phyloP scores from a whole-genome alignment of 495 filamentous ascomycete species.

The Hypoxylon intermedium region DNA sequence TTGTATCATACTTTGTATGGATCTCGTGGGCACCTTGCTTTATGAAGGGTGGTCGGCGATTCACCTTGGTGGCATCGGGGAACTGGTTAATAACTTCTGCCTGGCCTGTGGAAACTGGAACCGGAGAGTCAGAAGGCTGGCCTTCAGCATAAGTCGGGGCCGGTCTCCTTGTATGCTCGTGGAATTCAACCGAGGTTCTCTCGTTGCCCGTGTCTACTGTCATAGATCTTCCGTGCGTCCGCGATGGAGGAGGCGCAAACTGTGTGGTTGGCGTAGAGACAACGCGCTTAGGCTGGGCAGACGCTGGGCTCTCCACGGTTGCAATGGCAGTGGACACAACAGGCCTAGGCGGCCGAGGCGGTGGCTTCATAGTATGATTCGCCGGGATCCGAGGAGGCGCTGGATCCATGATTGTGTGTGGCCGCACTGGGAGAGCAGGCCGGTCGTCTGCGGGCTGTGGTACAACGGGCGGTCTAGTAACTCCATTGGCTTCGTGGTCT shows the following conservation, averaged over 20 bases:
- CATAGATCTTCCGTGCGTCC: conserved; percentile 58
- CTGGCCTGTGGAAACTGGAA: conserved; percentile 29
- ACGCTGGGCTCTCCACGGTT: conserved; percentile 32
- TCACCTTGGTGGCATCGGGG: conserved; percentile 84
- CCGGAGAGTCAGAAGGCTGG: conserved; percentile 38
- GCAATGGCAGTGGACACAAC: conserved; percentile 43
- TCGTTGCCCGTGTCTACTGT: conserved; percentile 53
- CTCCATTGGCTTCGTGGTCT: conserved; percentile 49
- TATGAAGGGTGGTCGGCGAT: conserved; percentile 79
- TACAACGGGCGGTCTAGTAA: conserved; percentile 35
- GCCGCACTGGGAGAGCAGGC: conserved; percentile 67
- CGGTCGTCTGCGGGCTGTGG: conserved; percentile 54
- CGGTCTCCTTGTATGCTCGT: conserved; percentile 37
- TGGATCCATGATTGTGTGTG: conserved; percentile 46
- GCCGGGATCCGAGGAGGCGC: conserved; percentile 30
- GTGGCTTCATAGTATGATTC: conserved; percentile 44
- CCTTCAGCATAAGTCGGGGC: conserved; percentile 27
- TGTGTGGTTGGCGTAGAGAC: conserved; percentile 59
- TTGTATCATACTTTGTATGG: conserved; percentile 81
- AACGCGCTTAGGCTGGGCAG: conserved; percentile 58
- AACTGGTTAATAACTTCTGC: conserved; percentile 54
- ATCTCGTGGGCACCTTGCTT: conserved; percentile 76
- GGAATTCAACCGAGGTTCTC: conserved; percentile 46
- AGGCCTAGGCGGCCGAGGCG: conserved; percentile 57
- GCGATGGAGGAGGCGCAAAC: conserved; percentile 44